phyloP scores from a whole-genome alignment of 139 green algal genomes.

The Chlorella vulgaris region DNA sequence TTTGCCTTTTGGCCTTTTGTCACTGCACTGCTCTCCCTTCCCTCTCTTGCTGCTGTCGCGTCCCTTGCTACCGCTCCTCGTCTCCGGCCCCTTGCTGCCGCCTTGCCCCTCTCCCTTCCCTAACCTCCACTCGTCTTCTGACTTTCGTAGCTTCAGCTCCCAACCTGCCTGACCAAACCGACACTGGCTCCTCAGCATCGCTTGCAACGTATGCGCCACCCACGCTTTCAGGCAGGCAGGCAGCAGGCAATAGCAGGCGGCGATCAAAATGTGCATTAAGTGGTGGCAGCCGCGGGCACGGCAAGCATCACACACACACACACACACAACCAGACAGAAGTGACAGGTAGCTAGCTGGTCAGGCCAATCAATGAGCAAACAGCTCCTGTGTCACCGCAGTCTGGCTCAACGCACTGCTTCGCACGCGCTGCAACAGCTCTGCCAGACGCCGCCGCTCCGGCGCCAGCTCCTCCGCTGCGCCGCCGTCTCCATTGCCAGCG shows the following conservation, averaged over 20 bases:
- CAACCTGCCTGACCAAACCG: no score
- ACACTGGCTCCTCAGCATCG: no score
- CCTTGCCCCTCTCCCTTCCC: not conserved
- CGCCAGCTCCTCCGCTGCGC: constrained; percentile 3
- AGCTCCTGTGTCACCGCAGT: not conserved
- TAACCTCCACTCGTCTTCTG: no score
- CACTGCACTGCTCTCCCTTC: not conserved
- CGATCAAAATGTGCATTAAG: no score
- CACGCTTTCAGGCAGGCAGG: no score
- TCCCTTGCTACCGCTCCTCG: not conserved
- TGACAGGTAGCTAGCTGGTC: not conserved
- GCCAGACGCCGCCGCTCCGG: not conserved
- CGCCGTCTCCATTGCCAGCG: no score
- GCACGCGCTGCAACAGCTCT: constrained; percentile 1
- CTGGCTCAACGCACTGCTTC: not conserved
- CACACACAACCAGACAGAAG: not conserved
- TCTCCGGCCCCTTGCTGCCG: not conserved
- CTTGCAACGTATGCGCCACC: no score
- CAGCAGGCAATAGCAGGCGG: no score
- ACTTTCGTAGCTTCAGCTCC: no score
- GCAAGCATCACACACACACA: not conserved
- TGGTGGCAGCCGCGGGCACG: no score
- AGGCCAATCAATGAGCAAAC: constrained; percentile 6
- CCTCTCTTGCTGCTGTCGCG: not conserved
- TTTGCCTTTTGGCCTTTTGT: not conserved